These are phyloP conservation scores for Combretum micranthum DNA, from an alignment of 345 rosid genomes.

Conservation along the genomic window DNA sequence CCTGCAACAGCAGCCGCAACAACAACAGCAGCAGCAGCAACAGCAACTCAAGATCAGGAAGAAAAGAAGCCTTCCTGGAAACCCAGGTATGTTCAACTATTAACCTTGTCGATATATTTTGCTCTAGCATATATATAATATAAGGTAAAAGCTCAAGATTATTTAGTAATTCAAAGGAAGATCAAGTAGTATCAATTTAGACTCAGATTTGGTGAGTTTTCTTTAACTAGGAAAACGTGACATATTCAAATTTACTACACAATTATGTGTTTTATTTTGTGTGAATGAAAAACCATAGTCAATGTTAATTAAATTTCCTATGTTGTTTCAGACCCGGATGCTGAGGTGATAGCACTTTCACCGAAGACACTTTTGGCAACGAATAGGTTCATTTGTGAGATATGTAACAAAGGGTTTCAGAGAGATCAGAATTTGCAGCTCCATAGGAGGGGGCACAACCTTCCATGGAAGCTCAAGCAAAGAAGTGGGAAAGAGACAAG, in stretches of 20 bases:
- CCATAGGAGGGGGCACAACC: constrained; percentile 91
- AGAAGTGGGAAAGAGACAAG: constrained; percentile 46
- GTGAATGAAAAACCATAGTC: background rate
- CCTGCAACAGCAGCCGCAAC: background rate
- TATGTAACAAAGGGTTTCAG: constrained; percentile 91
- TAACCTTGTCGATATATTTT: no score
- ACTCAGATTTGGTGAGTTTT: no score
- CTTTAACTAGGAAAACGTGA: no score
- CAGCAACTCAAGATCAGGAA: constrained; percentile 56
- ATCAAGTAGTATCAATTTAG: no score
- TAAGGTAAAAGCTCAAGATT: no score
- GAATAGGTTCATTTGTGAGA: constrained; percentile 89
- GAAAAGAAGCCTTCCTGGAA: constrained; percentile 85
- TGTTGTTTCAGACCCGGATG: constrained; percentile 64
- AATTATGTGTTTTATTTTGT: background rate
- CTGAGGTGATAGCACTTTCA: constrained; percentile 86
- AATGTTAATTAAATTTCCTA: background rate
- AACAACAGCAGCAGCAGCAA: constrained; percentile 26
- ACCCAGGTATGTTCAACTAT: constrained; percentile 48
- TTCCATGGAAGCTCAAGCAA: constrained; percentile 94
- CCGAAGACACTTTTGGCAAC: constrained; percentile 76
- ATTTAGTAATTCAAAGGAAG: no score
- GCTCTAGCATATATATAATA: no score
- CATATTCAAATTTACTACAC: background rate
- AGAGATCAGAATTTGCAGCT: constrained; percentile 96